Evolutionary conservation across 148 eudicot species (phyloP), one percentile per base, ranked within the genome.

Genomic region (Bassia scoparia): DNA sequence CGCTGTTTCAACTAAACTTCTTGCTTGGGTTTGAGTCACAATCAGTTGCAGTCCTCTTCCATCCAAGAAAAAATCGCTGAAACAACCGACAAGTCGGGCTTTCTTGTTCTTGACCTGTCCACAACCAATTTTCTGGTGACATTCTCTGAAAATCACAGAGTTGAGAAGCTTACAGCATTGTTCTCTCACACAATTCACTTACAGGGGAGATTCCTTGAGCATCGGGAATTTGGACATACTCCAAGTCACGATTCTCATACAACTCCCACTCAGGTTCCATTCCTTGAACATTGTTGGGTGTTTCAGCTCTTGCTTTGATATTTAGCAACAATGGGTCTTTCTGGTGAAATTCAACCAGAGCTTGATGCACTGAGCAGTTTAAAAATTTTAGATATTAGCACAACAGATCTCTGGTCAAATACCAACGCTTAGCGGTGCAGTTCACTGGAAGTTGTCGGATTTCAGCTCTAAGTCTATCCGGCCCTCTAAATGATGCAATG

Each of bases 341-440:
- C 98, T 15, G 98, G 98, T 74, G 93, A 83, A 79, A 88, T 94
- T 67, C 96, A 83, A 69, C 98, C 96, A 0, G 98, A 88, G 85
- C 90, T 94, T 60, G 98, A 91, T 69, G 97, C 98, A 24, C 74
- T 94, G 68, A 92, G 89, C 81, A 83, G 97, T 81, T 77, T 94
- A 72, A 91, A 84, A 79, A 91, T 94, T 73, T 87, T 94, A 53
- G 90, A 88, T 70, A 82, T 94, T 31, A 88, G 98, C 78, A 84
- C 85, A 94, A 94, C 74, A 81, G 74, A 78, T 94, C 58, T 91
- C 89, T 23, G 98, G 98, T 44, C 93, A 91, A 78, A 91, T 94
- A 65, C 98, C 83, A 91, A 61, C 91, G 97, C n/a, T 80, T 94
- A 83, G 98, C 98, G 97, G 27, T 94, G 98, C 76, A 94, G 84